These are phyloP conservation scores for Arxiozyma slooffiae DNA, from an alignment of 1,139 yeast species.

Conservation along the genomic window DNA sequence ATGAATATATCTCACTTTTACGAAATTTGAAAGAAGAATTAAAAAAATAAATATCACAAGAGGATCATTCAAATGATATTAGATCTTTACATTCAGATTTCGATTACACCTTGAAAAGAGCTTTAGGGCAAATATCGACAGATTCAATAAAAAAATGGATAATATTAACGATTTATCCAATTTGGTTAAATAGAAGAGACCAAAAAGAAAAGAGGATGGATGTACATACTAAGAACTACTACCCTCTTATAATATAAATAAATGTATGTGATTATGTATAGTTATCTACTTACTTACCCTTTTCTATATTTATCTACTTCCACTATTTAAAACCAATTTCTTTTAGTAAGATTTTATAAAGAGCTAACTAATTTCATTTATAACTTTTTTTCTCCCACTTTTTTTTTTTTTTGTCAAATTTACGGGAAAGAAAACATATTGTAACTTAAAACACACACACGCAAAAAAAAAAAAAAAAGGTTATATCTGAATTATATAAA, in stretches of 20 bases:
- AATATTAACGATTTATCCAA: constrained; percentile 47
- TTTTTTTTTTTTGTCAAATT: too few relatives aligned
- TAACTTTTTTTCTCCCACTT: not conserved
- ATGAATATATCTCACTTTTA: not conserved
- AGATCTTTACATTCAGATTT: constrained; percentile 10
- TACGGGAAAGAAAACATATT: too few relatives aligned
- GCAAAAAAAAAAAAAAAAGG: too few relatives aligned
- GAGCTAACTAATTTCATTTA: not conserved
- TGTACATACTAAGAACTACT: not conserved
- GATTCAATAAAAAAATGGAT: constrained; percentile 3
- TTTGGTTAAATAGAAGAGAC: constrained; percentile 46
- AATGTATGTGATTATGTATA: not conserved
- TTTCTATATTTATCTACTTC: too few relatives aligned
- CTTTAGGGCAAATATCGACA: constrained; percentile 8
- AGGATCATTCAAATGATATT: constrained; percentile 3
- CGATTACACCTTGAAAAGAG: constrained; percentile 11
- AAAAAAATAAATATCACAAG: constrained; percentile 43
- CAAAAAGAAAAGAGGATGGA: constrained; percentile 10
- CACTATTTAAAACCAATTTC: not conserved
- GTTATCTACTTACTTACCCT: not conserved
- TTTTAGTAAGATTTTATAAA: not conserved
- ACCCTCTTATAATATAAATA: not conserved
- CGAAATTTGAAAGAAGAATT: constrained; percentile 30
- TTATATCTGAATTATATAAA: too few relatives aligned
- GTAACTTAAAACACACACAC: too few relatives aligned